Evolutionary conservation across 2,329 filamentous ascomycete genomes (phyloP).

Genomic region (Neofusicoccum ribis): DNA sequence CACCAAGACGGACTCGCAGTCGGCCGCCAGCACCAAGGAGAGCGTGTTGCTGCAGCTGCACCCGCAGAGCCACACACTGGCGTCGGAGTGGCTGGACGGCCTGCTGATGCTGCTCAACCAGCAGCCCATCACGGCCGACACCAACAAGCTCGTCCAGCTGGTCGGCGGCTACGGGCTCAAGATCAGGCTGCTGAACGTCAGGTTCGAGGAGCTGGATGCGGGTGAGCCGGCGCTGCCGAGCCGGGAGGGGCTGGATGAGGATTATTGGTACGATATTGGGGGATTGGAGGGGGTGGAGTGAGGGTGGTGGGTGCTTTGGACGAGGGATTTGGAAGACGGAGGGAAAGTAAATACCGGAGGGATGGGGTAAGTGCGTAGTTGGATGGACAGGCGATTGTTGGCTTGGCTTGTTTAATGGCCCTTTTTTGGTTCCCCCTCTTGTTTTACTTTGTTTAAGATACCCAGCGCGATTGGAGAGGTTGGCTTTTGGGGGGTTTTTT

Average conservation of each 20-base stretch:
- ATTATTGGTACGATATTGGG: constrained; percentile 81
- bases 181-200: constrained; percentile 86
- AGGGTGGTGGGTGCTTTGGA: too few species aligned
- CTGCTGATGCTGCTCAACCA: constrained; percentile 93
- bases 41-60: constrained; percentile 77
- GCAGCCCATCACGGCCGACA: constrained; percentile 94
- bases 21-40: constrained; percentile 53
- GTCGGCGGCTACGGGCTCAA: constrained; percentile 90
- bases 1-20: neutral
- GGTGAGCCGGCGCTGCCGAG: constrained; percentile 73
- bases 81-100: constrained; percentile 96
- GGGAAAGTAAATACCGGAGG: neutral
- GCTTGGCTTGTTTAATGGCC: neutral
- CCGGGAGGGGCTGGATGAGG: constrained; percentile 81
- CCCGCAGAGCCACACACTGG: constrained; percentile 75
- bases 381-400: neutral
- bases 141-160: constrained; percentile 81
- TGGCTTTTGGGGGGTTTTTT: neutral
- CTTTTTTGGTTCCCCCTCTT: neutral
- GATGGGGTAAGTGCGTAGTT: neutral
- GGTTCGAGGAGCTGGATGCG: constrained; percentile 74
- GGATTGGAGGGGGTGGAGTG: constrained; percentile 28
- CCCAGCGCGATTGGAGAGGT: neutral
- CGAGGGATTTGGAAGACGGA: neutral
- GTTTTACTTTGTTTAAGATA: neutral